These are phyloP conservation scores for Plasmopara halstedii DNA, from an alignment of 352 stramenopile genomes.

Conservation along the genomic window DNA sequence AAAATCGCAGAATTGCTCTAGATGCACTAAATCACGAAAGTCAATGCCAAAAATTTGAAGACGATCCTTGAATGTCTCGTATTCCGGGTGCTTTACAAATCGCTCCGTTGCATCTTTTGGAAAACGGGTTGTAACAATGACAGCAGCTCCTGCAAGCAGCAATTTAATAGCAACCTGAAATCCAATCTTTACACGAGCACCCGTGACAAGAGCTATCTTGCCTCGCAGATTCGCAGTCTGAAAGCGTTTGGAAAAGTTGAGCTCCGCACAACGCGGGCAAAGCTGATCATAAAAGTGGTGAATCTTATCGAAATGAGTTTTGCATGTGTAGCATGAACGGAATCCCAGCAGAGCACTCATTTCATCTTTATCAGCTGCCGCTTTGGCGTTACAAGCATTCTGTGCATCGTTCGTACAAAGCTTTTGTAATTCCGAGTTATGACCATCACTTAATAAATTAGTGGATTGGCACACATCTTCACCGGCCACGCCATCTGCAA, in stretches of 20 bases:
- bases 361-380: conserved; percentile 39
- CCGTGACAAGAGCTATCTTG: conserved; percentile 92
- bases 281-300: conserved; percentile 94
- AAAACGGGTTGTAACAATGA: conserved; percentile 95
- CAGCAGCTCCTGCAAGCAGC: conserved; percentile 84
- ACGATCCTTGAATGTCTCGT: conserved; percentile 87
- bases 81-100: conserved; percentile 90
- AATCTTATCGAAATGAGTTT: conserved; percentile 91
- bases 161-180: conserved; percentile 94
- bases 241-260: conserved; percentile 95
- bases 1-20: conserved; percentile 93
- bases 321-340: conserved; percentile 96
- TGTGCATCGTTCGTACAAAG: conserved; percentile 49
- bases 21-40: conserved; percentile 91
- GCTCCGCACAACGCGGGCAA: conserved; percentile 12
- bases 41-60: conserved; percentile 96
- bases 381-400: conserved; percentile 46
- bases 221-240: conserved; percentile 84
- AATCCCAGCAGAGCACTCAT: conserved; percentile 62
- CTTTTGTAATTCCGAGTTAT: conserved; percentile 34
- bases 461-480: conserved; percentile 56
- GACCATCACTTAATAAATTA: conserved; percentile 12
- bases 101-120: conserved; percentile 87
- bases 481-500: conserved; percentile 87
- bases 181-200: conserved; percentile 95